These are phyloP conservation scores for Daldinia eschscholtzii DNA, from an alignment of 2,329 filamentous ascomycete genomes.

Conservation along the genomic window DNA sequence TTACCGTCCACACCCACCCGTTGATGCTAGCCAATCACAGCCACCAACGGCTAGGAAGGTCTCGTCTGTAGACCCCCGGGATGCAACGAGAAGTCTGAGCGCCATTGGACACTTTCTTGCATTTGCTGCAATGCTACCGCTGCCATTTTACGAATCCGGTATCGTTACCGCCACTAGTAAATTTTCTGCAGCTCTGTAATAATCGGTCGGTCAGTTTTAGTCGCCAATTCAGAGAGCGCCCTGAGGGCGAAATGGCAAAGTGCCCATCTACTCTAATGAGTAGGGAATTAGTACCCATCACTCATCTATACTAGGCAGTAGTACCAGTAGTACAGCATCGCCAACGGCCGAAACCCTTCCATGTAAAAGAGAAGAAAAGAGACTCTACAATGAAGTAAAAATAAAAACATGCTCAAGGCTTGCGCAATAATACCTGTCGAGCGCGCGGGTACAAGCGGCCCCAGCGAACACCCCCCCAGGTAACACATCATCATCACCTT, in stretches of 20 bases:
- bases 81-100: conserved; percentile 36
- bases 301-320: background rate
- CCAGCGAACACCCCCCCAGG: conserved; percentile 10
- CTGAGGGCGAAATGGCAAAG: conserved; percentile 34
- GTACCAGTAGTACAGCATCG: conserved; percentile 8
- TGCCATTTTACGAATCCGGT: conserved; percentile 40
- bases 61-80: conserved; percentile 34
- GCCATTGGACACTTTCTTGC: conserved; percentile 40
- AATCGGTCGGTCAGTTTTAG: conserved; percentile 36
- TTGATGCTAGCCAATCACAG: conserved; percentile 25
- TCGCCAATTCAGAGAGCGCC: conserved; percentile 39
- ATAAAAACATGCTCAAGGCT: conserved; percentile 21
- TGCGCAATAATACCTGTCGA: conserved; percentile 18
- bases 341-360: conserved; percentile 20
- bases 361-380: background rate
- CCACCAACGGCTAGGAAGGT: conserved; percentile 15
- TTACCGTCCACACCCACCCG: conserved; percentile 35
- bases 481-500: conserved; percentile 16
- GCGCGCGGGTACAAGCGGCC: conserved; percentile 40
- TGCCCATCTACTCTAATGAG: conserved; percentile 1
- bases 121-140: conserved; percentile 40
- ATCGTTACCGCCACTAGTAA: conserved; percentile 42
- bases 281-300: background rate
- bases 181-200: conserved; percentile 39
- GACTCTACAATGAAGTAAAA: conserved; percentile 1